Conservation (phyloP, 75 land plant species). For the Larix kaempferi region DNA sequence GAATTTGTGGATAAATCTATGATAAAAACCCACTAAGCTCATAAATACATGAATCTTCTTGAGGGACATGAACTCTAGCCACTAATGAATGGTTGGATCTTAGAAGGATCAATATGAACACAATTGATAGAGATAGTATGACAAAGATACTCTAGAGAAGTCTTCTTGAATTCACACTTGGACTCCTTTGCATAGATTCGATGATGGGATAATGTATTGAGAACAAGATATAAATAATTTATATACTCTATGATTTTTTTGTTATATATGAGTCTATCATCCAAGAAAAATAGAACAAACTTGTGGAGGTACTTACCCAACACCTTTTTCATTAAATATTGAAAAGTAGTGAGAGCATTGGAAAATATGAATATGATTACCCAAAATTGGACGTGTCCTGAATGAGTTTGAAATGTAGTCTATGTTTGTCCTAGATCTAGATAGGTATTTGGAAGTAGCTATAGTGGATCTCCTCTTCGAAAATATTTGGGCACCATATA, state of each 20-base stretch:
- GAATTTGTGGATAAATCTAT: background rate
- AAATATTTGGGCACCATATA: too few relatives aligned
- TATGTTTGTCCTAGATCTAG: background rate
- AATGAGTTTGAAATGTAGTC: background rate
- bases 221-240: background rate
- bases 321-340: constrained; percentile 6
- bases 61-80: background rate
- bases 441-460: background rate
- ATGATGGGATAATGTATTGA: background rate
- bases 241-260: background rate
- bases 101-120: background rate
- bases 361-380: constrained; percentile 5
- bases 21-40: background rate
- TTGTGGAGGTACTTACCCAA: background rate
- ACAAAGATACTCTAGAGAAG: background rate
- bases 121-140: background rate
- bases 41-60: background rate
- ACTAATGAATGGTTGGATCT: background rate
- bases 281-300: background rate
- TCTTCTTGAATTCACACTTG: background rate
- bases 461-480: too few relatives aligned
- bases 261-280: background rate
- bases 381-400: background rate
- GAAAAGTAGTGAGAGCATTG: constrained; percentile 21
- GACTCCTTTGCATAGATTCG: background rate